These are phyloP conservation scores for Thalassiosira livingstoniorum DNA, from an alignment of 352 stramenopile species.

Conservation along the genomic window DNA sequence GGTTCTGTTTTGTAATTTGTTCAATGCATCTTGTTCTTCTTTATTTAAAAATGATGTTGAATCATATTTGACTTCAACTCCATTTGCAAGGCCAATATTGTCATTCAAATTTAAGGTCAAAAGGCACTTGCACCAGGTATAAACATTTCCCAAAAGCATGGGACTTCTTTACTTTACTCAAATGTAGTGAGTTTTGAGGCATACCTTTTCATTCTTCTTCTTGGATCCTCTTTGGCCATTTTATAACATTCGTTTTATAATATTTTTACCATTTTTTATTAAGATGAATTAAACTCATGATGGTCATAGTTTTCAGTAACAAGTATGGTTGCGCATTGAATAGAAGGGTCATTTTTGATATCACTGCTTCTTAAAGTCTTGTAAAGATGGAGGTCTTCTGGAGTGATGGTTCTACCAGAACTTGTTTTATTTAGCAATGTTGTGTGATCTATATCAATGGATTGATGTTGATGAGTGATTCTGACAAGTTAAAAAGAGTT, in stretches of 20 bases:
- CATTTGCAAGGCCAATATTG: conserved; percentile 21
- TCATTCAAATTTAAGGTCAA: conserved; percentile 38
- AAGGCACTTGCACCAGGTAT: conserved; percentile 15
- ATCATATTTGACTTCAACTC: conserved; percentile 17
- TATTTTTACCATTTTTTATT: conserved; percentile 19
- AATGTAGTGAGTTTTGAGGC: conserved; percentile 14
- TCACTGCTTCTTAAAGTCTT: conserved; percentile 3
- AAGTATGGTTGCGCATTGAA: conserved; percentile 39
- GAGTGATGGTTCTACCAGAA: not conserved
- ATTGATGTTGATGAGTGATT: conserved; percentile 22
- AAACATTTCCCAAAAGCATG: conserved; percentile 44
- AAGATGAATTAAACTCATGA: conserved; percentile 32
- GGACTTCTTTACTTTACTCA: conserved; percentile 2
- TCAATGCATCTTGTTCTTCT: conserved; percentile 10
- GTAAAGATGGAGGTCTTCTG: conserved; percentile 24
- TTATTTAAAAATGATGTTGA: conserved; percentile 24
- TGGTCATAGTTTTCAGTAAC: conserved; percentile 17
- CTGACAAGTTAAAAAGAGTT: conserved; percentile 14
- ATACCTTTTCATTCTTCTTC: conserved; percentile 36
- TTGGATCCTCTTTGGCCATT: too few species aligned
- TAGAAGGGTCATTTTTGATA: conserved; percentile 23
- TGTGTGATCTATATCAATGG: conserved; percentile 34
- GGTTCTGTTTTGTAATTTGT: not conserved
- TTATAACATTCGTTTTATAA: not conserved
- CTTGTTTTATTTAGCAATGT: conserved; percentile 24